Evolutionary conservation across 2,329 filamentous ascomycete species (phyloP).

Genomic region (Fusarium nurragi): DNA sequence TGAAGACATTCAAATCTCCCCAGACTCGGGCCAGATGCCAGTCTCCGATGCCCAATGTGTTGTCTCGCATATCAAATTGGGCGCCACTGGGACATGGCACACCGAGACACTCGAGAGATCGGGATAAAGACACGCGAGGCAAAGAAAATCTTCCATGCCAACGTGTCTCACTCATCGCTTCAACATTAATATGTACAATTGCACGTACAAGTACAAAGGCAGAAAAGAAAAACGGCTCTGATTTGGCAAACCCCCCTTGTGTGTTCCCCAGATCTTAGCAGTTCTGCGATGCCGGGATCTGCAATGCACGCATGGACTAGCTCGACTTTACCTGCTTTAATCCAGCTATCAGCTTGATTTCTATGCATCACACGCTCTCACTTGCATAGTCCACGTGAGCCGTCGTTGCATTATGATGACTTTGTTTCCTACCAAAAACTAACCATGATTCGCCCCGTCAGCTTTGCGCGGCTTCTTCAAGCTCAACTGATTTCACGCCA

Average conservation of each 20-base stretch:
- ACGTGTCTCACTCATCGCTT: slow-evolving; percentile 1
- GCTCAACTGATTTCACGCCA: not conserved
- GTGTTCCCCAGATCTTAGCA: slow-evolving; percentile 17
- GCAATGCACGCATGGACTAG: slow-evolving; percentile 19
- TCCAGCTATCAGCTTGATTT: slow-evolving; percentile 17
- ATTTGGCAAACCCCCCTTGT: not conserved
- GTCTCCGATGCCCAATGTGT: not conserved
- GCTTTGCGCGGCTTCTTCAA: not conserved
- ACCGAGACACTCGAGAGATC: slow-evolving; percentile 27
- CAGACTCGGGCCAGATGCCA: slow-evolving; percentile 21
- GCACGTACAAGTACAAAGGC: too few species aligned
- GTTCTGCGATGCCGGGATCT: slow-evolving; percentile 28
- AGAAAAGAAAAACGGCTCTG: not conserved
- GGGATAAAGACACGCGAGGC: slow-evolving; percentile 29
- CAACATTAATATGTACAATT: not conserved
- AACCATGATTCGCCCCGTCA: slow-evolving; percentile 4
- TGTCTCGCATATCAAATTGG: slow-evolving; percentile 8
- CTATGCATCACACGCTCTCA: slow-evolving; percentile 20
- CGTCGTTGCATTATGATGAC: slow-evolving; percentile 18
- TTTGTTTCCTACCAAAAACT: slow-evolving; percentile 1
- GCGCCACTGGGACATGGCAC: slow-evolving; percentile 2
- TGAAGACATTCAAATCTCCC: slow-evolving; percentile 37
- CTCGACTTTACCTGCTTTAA: slow-evolving; percentile 17
- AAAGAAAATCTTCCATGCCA: slow-evolving; percentile 21
- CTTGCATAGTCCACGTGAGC: slow-evolving; percentile 27